Evolutionary conservation across 192 early-diverging fungal species (phyloP).

Genomic region (Linnemannia elongata): DNA sequence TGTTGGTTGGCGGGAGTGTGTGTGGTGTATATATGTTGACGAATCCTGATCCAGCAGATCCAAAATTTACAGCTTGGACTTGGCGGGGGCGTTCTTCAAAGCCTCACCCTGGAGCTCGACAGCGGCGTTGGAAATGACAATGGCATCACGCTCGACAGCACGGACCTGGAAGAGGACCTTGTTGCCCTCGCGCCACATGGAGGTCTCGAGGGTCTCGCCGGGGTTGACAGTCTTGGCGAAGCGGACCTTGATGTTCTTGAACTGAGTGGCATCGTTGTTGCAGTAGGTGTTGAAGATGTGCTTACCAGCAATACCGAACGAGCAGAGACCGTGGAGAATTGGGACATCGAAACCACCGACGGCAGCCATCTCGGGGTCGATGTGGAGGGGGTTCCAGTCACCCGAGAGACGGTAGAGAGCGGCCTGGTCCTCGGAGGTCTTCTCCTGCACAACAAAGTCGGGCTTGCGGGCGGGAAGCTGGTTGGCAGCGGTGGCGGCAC

Average conservation of each 20-base stretch:
- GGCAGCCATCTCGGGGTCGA: conserved; percentile 94
- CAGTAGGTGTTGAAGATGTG: conserved; percentile 88
- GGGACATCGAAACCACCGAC: conserved; percentile 97
- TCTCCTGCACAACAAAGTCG: conserved; percentile 86
- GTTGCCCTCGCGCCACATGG: conserved; percentile 94
- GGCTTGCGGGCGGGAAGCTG: conserved; percentile 84
- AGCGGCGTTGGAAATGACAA: conserved; percentile 93
- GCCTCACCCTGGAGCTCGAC: conserved; percentile 79
- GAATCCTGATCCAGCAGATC: not conserved
- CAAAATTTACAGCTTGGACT: conserved; percentile 70
- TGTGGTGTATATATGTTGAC: not conserved
- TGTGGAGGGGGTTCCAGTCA: conserved; percentile 98
- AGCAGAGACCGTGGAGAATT: conserved; percentile 96
- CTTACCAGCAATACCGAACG: conserved; percentile 92
- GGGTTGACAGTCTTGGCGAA: conserved; percentile 93
- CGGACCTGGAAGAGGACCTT: conserved; percentile 96
- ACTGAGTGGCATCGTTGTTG: conserved; percentile 72
- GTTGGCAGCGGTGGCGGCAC: conserved; percentile 86
- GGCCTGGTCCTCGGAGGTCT: conserved; percentile 93
- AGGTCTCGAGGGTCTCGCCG: conserved; percentile 97
- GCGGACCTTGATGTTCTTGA: conserved; percentile 92
- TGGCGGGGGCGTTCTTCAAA: conserved; percentile 54
- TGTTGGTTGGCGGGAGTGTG: no score
- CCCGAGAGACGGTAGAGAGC: conserved; percentile 96
- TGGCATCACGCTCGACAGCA: conserved; percentile 92